Evolutionary conservation across 257 asterid species (phyloP).

Genomic region (Nicotiana benthamiana): DNA sequence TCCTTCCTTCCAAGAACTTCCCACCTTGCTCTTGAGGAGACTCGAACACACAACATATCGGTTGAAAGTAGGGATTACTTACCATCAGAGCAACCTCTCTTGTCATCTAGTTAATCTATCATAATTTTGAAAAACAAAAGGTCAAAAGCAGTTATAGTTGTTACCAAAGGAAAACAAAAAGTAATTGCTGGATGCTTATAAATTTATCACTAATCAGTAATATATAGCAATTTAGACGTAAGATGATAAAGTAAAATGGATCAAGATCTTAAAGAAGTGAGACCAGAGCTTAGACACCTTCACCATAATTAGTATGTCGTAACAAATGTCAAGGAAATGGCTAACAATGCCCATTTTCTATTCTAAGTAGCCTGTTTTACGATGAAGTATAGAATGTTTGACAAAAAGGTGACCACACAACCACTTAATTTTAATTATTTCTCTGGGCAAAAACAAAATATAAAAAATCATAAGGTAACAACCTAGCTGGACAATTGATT

Average conservation of each 20-base stretch:
- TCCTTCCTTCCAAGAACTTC: no score
- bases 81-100: no score
- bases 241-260: neutral
- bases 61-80: no score
- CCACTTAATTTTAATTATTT: neutral
- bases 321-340: neutral
- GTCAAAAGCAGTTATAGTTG: no score
- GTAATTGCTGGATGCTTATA: no score
- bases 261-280: neutral
- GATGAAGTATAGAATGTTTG: constrained; percentile 12
- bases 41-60: no score
- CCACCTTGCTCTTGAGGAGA: no score
- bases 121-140: no score
- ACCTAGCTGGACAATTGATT: neutral
- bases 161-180: no score
- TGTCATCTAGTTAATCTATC: no score
- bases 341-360: neutral
- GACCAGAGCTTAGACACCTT: neutral
- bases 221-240: neutral
- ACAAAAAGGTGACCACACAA: neutral
- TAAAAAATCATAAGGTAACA: neutral
- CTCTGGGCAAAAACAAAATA: neutral
- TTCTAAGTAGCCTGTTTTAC: neutral
- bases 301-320: neutral
- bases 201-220: neutral